Percentiles rank a stretch among this genome's conserved stretches.
phyloP scores from a whole-genome alignment of 2,329 filamentous ascomycete genomes.

The Colletotrichum agaves region DNA sequence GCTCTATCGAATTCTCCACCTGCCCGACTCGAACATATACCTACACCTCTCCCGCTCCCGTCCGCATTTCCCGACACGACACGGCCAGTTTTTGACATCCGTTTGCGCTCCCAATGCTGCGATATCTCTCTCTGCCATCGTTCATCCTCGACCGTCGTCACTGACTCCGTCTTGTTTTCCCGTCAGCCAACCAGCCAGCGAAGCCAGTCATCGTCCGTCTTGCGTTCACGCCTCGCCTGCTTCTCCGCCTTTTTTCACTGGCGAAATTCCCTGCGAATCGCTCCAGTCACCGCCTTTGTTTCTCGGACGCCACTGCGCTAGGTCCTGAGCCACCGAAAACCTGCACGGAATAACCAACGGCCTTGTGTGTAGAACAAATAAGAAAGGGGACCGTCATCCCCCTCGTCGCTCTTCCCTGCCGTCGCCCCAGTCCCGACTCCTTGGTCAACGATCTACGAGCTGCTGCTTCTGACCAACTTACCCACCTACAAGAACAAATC shows the following conservation, averaged over 20 bases:
- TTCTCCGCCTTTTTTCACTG: conserved; percentile 26
- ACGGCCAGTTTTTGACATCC: conserved; percentile 23
- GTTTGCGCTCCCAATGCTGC: conserved; percentile 35
- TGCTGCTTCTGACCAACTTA: conserved; percentile 10
- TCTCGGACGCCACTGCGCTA: conserved; percentile 39
- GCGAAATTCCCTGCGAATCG: conserved; percentile 37
- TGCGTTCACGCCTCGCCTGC: conserved; percentile 27
- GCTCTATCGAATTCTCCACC: conserved; percentile 24
- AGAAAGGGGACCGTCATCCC: conserved; percentile 36
- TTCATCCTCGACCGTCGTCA: conserved; percentile 25
- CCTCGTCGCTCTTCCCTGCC: conserved; percentile 14
- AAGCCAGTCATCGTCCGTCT: conserved; percentile 18
- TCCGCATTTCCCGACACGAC: conserved; percentile 1
- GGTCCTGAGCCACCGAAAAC: conserved; percentile 37
- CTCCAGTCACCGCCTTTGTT: conserved; percentile 41
- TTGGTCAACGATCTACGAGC: conserved; percentile 29
- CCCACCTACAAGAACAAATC: conserved; percentile 16
- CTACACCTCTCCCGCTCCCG: conserved; percentile 4
- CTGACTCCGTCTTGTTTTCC: conserved; percentile 19
- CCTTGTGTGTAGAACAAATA: conserved; percentile 36
- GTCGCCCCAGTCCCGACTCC: conserved; percentile 29
- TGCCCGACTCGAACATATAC: conserved; percentile 27
- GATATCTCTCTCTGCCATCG: conserved; percentile 30
- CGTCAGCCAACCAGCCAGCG: conserved; percentile 15
- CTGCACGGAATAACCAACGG: conserved; percentile 36